Conservation (phyloP, 495 filamentous ascomycete genomes). For the Penicillium simplicissimum region DNA sequence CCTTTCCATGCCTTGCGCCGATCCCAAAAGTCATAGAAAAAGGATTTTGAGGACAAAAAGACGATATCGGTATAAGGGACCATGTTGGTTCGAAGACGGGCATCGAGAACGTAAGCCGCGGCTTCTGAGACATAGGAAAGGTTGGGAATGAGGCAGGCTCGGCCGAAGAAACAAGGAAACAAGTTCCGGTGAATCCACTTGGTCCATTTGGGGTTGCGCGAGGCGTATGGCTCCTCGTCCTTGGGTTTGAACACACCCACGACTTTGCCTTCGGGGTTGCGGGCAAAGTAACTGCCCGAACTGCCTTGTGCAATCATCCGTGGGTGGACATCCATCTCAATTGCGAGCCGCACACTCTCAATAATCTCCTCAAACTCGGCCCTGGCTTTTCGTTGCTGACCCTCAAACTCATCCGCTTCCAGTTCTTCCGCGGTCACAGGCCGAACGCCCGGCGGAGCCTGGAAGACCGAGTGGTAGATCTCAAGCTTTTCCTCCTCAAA, state of each 20-base stretch:
- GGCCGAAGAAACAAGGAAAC: slow-evolving; percentile 95
- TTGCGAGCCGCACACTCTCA: slow-evolving; percentile 86
- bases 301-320: slow-evolving; percentile 95
- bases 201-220: slow-evolving; percentile 91
- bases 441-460: slow-evolving; percentile 79
- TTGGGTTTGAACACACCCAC: slow-evolving; percentile 99
- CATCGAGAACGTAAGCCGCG: slow-evolving; percentile 92
- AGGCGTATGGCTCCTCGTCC: slow-evolving; percentile 96
- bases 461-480: slow-evolving; percentile 97
- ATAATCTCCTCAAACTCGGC: slow-evolving; percentile 83
- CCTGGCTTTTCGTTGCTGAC: slow-evolving; percentile 63
- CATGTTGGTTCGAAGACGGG: slow-evolving; percentile 82
- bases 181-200: slow-evolving; percentile 94
- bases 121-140: slow-evolving; percentile 99
- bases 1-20: slow-evolving; percentile 84
- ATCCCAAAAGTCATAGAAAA: slow-evolving; percentile 98
- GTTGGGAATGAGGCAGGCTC: slow-evolving; percentile 96
- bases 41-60: slow-evolving; percentile 90
- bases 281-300: slow-evolving; percentile 96
- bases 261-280: slow-evolving; percentile 86
- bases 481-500: slow-evolving; percentile 85
- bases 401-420: slow-evolving; percentile 57
- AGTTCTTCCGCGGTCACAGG: slow-evolving; percentile 76
- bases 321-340: slow-evolving; percentile 89
- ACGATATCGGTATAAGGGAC: slow-evolving; percentile 97